These are phyloP conservation scores for Cercospora sojina DNA, from an alignment of 2,329 filamentous ascomycete species.

Conservation along the genomic window DNA sequence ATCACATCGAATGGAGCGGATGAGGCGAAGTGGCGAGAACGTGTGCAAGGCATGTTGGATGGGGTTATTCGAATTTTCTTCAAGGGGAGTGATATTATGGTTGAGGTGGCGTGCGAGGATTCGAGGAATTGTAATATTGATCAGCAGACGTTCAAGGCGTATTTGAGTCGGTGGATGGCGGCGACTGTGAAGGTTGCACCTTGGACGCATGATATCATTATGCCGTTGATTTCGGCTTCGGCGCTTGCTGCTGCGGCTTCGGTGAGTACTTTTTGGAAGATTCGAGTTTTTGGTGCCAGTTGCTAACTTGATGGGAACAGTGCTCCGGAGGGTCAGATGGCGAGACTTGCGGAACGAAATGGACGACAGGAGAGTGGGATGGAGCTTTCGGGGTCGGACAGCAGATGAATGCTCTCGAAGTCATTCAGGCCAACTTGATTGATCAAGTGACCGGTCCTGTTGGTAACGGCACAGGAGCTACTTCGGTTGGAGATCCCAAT, in stretches of 20 bases:
- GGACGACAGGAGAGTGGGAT: constrained; percentile 45
- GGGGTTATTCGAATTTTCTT: constrained; percentile 38
- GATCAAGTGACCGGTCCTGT: constrained; percentile 40
- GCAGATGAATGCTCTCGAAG: constrained; percentile 54
- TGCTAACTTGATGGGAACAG: constrained; percentile 32
- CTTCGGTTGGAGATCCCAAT: constrained; percentile 19
- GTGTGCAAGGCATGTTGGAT: constrained; percentile 18
- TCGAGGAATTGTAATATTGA: constrained; percentile 43
- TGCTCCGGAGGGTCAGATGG: constrained; percentile 51
- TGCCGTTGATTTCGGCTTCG: constrained; percentile 53
- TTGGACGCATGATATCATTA: constrained; percentile 44
- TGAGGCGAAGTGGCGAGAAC: constrained; percentile 36
- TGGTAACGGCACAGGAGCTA: constrained; percentile 47
- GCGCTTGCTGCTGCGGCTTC: constrained; percentile 53
- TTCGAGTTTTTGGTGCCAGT: constrained; percentile 40
- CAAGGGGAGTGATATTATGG: constrained; percentile 40
- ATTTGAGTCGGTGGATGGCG: constrained; percentile 46
- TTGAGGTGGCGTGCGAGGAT: constrained; percentile 44
- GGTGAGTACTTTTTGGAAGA: constrained; percentile 47
- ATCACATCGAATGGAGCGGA: constrained; percentile 30
- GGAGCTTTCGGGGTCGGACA: constrained; percentile 53
- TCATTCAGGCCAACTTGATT: constrained; percentile 46
- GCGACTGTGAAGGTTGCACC: constrained; percentile 43
- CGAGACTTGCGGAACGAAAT: constrained; percentile 45
- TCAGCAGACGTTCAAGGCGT: constrained; percentile 46